Percentiles rank a stretch among this genome's conserved stretches.
Conservation (phyloP, 768 basidiomycete genomes). For the Xerocomus brunneocitrinus region DNA sequence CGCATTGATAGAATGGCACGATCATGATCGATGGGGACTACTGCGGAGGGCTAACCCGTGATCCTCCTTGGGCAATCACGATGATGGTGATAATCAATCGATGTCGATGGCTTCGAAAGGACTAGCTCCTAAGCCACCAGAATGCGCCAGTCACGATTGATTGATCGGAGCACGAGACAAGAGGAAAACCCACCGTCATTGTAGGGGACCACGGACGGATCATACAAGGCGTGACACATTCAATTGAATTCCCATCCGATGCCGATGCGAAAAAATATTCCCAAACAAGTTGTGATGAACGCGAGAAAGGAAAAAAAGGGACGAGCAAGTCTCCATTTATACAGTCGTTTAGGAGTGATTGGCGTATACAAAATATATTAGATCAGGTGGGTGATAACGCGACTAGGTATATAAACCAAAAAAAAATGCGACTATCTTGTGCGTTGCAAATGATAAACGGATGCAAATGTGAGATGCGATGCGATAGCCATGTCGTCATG, state of each 20-base stretch:
- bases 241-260: background rate
- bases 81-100: background rate
- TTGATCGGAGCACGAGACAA: background rate
- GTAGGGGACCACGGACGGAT: background rate
- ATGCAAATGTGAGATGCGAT: slow-evolving; percentile 1
- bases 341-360: background rate
- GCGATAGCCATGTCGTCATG: background rate
- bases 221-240: background rate
- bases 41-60: too few species aligned
- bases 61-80: background rate
- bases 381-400: background rate
- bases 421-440: background rate
- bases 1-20: too few species aligned
- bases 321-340: background rate
- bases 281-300: background rate
- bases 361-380: background rate
- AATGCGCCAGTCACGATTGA: background rate
- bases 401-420: background rate
- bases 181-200: background rate
- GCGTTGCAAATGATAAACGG: background rate
- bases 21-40: background rate
- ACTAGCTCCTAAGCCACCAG: background rate
- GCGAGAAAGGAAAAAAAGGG: background rate
- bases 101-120: background rate
- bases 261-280: background rate